phyloP scores from a whole-genome alignment of 169 alveolate species.

The Plasmodium malariae region DNA sequence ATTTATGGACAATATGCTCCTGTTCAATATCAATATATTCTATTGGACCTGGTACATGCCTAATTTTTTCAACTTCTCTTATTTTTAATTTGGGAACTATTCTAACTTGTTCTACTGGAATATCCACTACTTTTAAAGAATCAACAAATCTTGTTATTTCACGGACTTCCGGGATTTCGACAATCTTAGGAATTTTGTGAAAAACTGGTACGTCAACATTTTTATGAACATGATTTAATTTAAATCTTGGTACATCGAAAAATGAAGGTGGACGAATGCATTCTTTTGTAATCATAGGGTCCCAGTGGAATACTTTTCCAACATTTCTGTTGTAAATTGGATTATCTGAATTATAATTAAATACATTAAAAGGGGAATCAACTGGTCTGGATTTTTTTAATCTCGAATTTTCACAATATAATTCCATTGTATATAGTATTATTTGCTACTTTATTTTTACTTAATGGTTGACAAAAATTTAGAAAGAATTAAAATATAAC shows the following conservation, averaged over 20 bases:
- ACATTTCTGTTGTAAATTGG: slow-evolving; percentile 16
- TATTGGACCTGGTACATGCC: slow-evolving; percentile 82
- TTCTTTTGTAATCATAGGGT: slow-evolving; percentile 26
- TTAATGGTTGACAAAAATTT: slow-evolving; percentile 2
- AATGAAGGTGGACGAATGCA: slow-evolving; percentile 10
- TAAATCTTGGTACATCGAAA: slow-evolving; percentile 36
- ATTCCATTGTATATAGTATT: slow-evolving; percentile 22
- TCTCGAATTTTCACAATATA: slow-evolving; percentile 5
- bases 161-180: slow-evolving; percentile 80
- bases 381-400: slow-evolving; percentile 13
- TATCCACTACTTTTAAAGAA: slow-evolving; percentile 67
- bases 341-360: slow-evolving; percentile 30
- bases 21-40: slow-evolving; percentile 78
- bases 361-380: slow-evolving; percentile 45
- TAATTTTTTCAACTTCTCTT: slow-evolving; percentile 78
- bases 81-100: slow-evolving; percentile 78
- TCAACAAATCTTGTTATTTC: slow-evolving; percentile 76
- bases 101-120: slow-evolving; percentile 80
- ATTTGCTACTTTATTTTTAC: background rate
- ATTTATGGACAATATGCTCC: slow-evolving; percentile 74
- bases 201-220: slow-evolving; percentile 48
- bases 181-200: slow-evolving; percentile 72
- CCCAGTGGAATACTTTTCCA: slow-evolving; percentile 12
- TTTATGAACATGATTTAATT: slow-evolving; percentile 26
- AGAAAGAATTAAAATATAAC: slow-evolving; percentile 11